Evolutionary conservation across 2,329 filamentous ascomycete species (phyloP), one percentile per base, ranked within the genome.

Genomic region (Botrytis hyacinthi): DNA sequence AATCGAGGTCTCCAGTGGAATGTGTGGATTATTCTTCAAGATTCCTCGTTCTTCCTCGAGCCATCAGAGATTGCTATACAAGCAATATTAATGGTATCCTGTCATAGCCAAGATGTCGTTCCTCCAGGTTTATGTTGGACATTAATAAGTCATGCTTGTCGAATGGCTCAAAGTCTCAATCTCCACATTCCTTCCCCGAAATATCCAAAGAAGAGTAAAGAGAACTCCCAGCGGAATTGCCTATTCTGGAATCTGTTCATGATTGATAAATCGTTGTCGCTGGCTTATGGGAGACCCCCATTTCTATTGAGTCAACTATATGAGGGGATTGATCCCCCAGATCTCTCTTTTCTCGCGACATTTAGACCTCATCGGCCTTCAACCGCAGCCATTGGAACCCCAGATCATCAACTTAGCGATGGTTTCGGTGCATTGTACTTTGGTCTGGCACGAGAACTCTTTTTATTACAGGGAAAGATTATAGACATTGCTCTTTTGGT

Each of bases 221-320:
- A 54, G 44, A 70, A 74, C 35, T 26, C 35, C 8, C 73, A 74
- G 20, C 66, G 74, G 29, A 70, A 70, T n/a, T 75, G 48, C 40
- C 35, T 76, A 22, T 76, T 76, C n/a, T 76, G 74, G 74, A 51
- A 63, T 61, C 12, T 76, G n/a, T 76, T 74, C 59, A 70, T 71
- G 40, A 48, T 75, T 35, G 75, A 76, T 57, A 76, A 74, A 46
- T 59, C 70, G 22, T n/a, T 76, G 10, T 67, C 74, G 6, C 68
- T 76, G 20, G 73, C 74, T 22, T 74, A 75, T 73, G 75, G 75
- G 12, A 61, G 75, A 16, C 75, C 73, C 6, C 70, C 67, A 18
- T 62, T 73, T 32, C 57, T 76, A 42, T 61, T 72, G 3, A 51
- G 65, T n/a, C 60, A 70, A n/a, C 46, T 74, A n/a, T 76, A 75